Evolutionary conservation across 1,284 basidiomycete species (phyloP).

Genomic region (Tremellales sp.): DNA sequence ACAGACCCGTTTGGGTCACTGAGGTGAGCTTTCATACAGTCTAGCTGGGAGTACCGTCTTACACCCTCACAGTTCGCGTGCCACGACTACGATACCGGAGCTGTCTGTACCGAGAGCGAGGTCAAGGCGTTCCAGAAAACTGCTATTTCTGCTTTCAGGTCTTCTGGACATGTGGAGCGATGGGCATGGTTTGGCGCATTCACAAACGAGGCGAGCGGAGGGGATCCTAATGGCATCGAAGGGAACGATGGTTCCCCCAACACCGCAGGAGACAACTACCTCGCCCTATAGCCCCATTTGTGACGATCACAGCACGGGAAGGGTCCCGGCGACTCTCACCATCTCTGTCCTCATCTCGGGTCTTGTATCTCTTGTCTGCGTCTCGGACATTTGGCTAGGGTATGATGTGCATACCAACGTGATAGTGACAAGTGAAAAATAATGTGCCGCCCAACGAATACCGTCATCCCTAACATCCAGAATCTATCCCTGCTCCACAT

Average conservation of each 20-base stretch:
- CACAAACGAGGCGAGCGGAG: constrained; percentile 8
- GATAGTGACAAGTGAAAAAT: not conserved
- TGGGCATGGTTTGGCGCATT: constrained; percentile 39
- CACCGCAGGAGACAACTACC: too few relatives aligned
- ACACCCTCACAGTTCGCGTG: constrained; percentile 14
- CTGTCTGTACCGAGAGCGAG: constrained; percentile 22
- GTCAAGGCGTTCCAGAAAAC: constrained; percentile 31
- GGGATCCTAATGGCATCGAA: constrained; percentile 23
- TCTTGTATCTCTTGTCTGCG: too few relatives aligned
- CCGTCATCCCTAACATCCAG: not conserved
- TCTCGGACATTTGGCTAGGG: too few relatives aligned
- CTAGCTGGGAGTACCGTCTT: not conserved
- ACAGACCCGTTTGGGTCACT: constrained; percentile 37
- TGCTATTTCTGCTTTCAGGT: constrained; percentile 20
- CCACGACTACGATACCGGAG: constrained; percentile 17
- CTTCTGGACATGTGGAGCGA: constrained; percentile 19
- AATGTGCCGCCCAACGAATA: not conserved
- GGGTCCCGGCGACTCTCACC: too few relatives aligned
- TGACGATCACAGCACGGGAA: too few relatives aligned
- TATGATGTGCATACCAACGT: too few relatives aligned
- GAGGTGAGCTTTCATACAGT: constrained; percentile 12
- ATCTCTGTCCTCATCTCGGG: too few relatives aligned
- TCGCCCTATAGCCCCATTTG: too few relatives aligned
- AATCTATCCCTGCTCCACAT: constrained; percentile 20
- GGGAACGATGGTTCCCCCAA: constrained; percentile 24